phyloP scores from a whole-genome alignment of 1,284 basidiomycete species.

The Taiwanofungus camphoratus region DNA sequence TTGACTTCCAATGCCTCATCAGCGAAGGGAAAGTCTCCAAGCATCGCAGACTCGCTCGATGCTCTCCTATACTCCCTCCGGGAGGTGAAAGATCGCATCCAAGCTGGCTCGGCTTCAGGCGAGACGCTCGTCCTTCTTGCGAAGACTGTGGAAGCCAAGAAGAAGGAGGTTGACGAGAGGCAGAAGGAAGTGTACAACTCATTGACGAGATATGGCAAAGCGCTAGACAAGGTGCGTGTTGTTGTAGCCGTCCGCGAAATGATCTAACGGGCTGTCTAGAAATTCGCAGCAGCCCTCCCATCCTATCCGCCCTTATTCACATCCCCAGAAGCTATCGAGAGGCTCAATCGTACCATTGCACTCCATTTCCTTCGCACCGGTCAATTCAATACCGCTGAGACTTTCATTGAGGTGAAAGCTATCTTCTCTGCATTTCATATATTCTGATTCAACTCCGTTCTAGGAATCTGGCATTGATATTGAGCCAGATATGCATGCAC shows the following conservation, averaged over 20 bases:
- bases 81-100: slow-evolving; percentile 50
- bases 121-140: slow-evolving; percentile 50
- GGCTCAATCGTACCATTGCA: slow-evolving; percentile 72
- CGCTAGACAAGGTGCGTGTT: slow-evolving; percentile 75
- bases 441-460: slow-evolving; percentile 1
- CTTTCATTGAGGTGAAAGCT: slow-evolving; percentile 58
- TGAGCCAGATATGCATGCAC: slow-evolving; percentile 45
- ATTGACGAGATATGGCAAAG: slow-evolving; percentile 74
- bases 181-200: slow-evolving; percentile 84
- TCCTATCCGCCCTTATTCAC: slow-evolving; percentile 67
- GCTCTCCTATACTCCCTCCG: slow-evolving; percentile 58
- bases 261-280: slow-evolving; percentile 38
- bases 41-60: slow-evolving; percentile 63
- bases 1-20: slow-evolving; percentile 38
- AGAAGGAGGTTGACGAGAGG: slow-evolving; percentile 82
- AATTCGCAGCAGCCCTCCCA: slow-evolving; percentile 63
- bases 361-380: slow-evolving; percentile 77
- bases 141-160: slow-evolving; percentile 58
- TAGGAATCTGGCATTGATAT: slow-evolving; percentile 73
- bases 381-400: slow-evolving; percentile 68
- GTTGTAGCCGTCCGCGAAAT: slow-evolving; percentile 8
- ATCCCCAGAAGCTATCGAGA: slow-evolving; percentile 48
- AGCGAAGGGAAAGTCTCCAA: slow-evolving; percentile 47
- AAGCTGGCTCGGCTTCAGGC: slow-evolving; percentile 48
- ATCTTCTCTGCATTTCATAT: neutral